Conservation (phyloP, 768 basidiomycete genomes). For the Pisolithus sp. region DNA sequence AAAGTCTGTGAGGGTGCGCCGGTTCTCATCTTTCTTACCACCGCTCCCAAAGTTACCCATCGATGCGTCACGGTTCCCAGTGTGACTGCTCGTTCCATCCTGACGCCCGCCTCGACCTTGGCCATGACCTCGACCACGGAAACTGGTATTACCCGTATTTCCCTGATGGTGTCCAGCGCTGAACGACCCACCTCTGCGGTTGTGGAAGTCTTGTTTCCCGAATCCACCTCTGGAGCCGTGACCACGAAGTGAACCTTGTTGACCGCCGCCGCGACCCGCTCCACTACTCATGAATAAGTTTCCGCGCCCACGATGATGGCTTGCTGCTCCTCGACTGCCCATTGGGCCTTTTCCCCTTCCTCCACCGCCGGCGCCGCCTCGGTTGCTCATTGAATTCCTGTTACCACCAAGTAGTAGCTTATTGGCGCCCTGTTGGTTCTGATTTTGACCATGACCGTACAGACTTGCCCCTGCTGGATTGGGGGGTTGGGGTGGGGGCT, state of each 20-base stretch:
- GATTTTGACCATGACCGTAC: constrained; percentile 26
- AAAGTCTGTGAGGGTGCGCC: constrained; percentile 95
- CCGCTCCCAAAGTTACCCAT: constrained; percentile 38
- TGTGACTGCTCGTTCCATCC: constrained; percentile 27
- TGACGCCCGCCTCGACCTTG: constrained; percentile 40
- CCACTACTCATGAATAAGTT: constrained; percentile 28
- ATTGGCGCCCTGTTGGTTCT: constrained; percentile 39
- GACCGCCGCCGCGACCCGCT: constrained; percentile 38
- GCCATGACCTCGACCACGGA: constrained; percentile 60
- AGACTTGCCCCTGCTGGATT: constrained; percentile 13
- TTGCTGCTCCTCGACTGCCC: constrained; percentile 39
- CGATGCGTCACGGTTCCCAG: constrained; percentile 46
- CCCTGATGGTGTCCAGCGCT: constrained; percentile 37
- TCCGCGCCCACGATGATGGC: constrained; percentile 37
- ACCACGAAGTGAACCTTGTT: constrained; percentile 47
- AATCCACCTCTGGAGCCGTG: constrained; percentile 65
- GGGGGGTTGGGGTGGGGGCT: constrained; percentile 25
- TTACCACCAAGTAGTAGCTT: constrained; percentile 35
- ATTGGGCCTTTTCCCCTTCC: constrained; percentile 43
- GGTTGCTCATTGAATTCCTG: constrained; percentile 41
- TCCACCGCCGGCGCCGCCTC: constrained; percentile 31
- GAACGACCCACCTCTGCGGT: constrained; percentile 62
- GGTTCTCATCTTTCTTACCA: constrained; percentile 83
- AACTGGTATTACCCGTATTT: constrained; percentile 35
- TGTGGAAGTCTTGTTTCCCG: constrained; percentile 56